Conservation (phyloP, 495 filamentous ascomycete species). For the Xylaria longipes region DNA sequence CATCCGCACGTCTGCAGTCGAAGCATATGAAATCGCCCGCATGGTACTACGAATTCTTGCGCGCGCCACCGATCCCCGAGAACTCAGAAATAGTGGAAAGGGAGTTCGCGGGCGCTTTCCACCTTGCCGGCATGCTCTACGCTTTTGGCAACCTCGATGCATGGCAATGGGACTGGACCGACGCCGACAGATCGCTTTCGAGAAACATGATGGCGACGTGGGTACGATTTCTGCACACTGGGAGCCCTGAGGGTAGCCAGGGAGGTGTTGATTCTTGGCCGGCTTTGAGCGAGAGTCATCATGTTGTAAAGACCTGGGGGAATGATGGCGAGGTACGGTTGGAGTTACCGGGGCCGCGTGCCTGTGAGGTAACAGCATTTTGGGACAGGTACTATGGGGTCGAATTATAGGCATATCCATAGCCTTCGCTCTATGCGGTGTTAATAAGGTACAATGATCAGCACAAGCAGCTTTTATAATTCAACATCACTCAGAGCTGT, state of each 20-base stretch:
- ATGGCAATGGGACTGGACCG: slow-evolving; percentile 22
- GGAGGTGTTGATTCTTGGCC: slow-evolving; percentile 7
- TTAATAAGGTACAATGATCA: neutral
- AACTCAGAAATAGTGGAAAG: slow-evolving; percentile 10
- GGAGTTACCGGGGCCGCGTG: neutral
- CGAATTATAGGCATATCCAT: neutral
- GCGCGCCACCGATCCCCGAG: slow-evolving; percentile 20
- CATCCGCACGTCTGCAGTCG: slow-evolving; percentile 5
- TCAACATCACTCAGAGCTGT: neutral
- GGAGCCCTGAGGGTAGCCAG: neutral
- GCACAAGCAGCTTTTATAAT: neutral
- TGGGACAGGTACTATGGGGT: slow-evolving; percentile 17
- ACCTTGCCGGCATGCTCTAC: slow-evolving; percentile 17
- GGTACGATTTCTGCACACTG: slow-evolving; percentile 1
- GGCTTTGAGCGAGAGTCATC: neutral
- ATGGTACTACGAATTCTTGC: slow-evolving; percentile 7
- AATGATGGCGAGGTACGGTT: neutral
- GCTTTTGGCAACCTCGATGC: slow-evolving; percentile 14
- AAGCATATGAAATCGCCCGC: slow-evolving; percentile 13
- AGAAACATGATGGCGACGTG: neutral
- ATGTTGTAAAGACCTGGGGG: slow-evolving; percentile 8
- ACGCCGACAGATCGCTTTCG: slow-evolving; percentile 16
- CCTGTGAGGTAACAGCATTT: neutral
- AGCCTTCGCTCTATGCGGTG: neutral
- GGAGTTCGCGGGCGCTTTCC: slow-evolving; percentile 21